A percentile compares a stretch with the other conserved stretches of the same genome.
phyloP scores from a whole-genome alignment of 495 filamentous ascomycete species.

The Xylaria grammica region DNA sequence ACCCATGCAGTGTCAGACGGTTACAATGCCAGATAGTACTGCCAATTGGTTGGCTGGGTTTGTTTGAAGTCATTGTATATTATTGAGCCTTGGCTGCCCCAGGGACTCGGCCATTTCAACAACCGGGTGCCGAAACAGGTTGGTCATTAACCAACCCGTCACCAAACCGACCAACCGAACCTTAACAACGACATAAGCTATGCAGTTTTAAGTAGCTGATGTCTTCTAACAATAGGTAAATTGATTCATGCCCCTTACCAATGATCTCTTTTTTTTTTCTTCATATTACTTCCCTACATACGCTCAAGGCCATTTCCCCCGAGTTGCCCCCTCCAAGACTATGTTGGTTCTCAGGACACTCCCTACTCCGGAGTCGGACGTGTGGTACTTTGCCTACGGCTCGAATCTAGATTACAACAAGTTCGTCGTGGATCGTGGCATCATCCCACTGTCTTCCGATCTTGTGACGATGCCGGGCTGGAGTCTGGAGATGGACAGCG shows the following conservation, averaged over 20 bases:
- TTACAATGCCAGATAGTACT: neutral
- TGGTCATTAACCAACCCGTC: too few relatives aligned
- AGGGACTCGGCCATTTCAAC: neutral
- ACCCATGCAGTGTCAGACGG: neutral
- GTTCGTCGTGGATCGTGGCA: constrained; percentile 13
- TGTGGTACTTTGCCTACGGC: constrained; percentile 19
- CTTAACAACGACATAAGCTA: too few relatives aligned
- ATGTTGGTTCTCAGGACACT: constrained; percentile 16
- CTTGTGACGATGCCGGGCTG: constrained; percentile 12
- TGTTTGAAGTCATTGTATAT: too few relatives aligned
- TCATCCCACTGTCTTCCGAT: neutral
- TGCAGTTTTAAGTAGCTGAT: too few relatives aligned
- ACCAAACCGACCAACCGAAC: too few relatives aligned
- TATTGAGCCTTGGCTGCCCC: too few relatives aligned
- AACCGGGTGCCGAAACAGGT: neutral
- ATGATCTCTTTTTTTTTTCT: too few relatives aligned
- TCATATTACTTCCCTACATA: too few relatives aligned
- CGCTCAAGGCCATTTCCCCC: neutral
- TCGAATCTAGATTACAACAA: constrained; percentile 15
- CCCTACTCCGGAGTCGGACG: constrained; percentile 4
- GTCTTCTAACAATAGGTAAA: too few relatives aligned
- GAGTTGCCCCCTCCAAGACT: neutral
- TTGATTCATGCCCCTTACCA: too few relatives aligned
- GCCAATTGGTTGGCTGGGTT: neutral
- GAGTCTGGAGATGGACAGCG: constrained; percentile 15